Base-by-base conservation (phyloP, 768 basidiomycete genomes). In the Sarcodon aspratus region DNA sequence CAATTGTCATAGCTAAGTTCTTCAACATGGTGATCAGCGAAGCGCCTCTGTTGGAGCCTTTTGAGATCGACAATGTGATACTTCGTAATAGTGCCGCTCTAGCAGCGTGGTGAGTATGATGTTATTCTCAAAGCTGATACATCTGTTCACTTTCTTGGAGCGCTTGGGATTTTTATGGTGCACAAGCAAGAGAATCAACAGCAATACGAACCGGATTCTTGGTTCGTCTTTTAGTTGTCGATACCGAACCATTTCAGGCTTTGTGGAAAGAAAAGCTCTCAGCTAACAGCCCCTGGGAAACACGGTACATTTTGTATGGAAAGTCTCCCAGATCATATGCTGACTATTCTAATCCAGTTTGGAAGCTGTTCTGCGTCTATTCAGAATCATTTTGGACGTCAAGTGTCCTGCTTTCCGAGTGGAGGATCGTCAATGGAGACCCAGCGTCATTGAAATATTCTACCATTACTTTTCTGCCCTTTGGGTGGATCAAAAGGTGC, bases 21-120 rank as follows among this genome's bases (percentile, higher is more conserved):
- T 55, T 87, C 27, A 66, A 75, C 53, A 63, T 72, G 11, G 81
- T 86, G 55, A 60, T 82, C 35, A 75, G 69, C 36, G 73, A 80
- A 37, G 74, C 81, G 2, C 71, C 77, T 1, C 71, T 77, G 36
- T 58, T 88, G 48, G 80, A 83, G 55, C 59, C 76, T 1, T 74
- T 82, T 54, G 85, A 85, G 62, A 69, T 82, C 2, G 83, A 85
- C 55, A 83, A 85, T 58, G 85, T 87, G 55, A 72, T 86, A 32
- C 59, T 85, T 33, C 72, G 75, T 44, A 84, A 85, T 53, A 79
- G 74, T 10, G 61, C 63, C 37, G 59, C 77, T 13, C 64, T 89
- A n/a, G 71, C 73, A 21, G 60, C 66, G 31, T 85, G 83, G 85
- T 87, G 58, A 50, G 70, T 10, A 7, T n/a, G 6, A 3, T 38